Evolutionary conservation across 306 rosid genomes (phyloP).

Genomic region (Geum urbanum): DNA sequence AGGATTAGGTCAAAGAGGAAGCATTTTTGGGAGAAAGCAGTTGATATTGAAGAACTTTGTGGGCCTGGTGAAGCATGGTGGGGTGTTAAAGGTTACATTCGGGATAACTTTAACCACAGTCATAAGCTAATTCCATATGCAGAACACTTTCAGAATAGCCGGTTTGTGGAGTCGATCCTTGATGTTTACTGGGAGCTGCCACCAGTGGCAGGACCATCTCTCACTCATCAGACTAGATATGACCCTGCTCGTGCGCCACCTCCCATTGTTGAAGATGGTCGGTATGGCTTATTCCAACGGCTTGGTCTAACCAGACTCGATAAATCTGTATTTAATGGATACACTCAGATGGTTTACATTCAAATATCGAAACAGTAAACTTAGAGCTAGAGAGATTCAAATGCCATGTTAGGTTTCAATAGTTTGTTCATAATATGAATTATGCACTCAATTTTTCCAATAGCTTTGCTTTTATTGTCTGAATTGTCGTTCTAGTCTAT

Average conservation of each 20-base stretch:
- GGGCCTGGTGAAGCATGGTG: constrained; percentile 92
- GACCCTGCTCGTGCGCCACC: constrained; percentile 87
- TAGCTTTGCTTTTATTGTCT: constrained; percentile 13
- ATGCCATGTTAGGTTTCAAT: constrained; percentile 24
- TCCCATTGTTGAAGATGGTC: constrained; percentile 91
- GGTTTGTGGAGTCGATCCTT: constrained; percentile 76
- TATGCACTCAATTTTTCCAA: constrained; percentile 12
- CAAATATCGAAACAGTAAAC: constrained; percentile 68
- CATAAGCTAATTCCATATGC: constrained; percentile 53
- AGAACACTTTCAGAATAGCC: constrained; percentile 86
- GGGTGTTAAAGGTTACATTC: constrained; percentile 92
- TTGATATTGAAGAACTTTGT: constrained; percentile 80
- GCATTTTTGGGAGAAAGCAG: constrained; percentile 92
- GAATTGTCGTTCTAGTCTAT: constrained; percentile 17
- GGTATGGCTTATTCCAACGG: constrained; percentile 71
- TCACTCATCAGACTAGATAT: constrained; percentile 92
- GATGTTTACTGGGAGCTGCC: constrained; percentile 98
- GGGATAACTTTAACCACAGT: constrained; percentile 86
- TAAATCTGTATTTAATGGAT: constrained; percentile 85
- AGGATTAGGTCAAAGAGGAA: constrained; percentile 76
- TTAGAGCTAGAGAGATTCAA: constrained; percentile 33
- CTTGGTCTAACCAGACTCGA: constrained; percentile 74
- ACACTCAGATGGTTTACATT: constrained; percentile 95
- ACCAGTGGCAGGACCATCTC: constrained; percentile 96
- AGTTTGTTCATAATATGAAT: constrained; percentile 27